These are phyloP conservation scores for Cytospora piceicola DNA, from an alignment of 2,329 filamentous ascomycete genomes.

Conservation along the genomic window DNA sequence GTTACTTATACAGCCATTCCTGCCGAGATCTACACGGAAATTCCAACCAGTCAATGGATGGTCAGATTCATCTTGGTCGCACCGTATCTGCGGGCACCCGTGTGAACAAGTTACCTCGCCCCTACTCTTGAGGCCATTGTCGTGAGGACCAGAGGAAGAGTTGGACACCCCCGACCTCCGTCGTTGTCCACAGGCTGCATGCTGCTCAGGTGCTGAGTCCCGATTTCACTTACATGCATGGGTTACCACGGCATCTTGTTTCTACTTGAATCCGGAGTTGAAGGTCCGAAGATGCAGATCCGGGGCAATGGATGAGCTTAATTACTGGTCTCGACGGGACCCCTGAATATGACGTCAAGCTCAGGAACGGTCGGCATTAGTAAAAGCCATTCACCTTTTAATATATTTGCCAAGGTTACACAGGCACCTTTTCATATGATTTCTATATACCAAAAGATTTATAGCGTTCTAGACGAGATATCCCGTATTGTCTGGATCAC, in stretches of 20 bases:
- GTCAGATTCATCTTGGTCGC: not conserved
- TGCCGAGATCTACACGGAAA: not conserved
- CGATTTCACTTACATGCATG: not conserved
- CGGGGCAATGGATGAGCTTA: not conserved
- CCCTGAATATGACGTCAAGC: conserved; percentile 12
- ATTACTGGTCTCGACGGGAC: not conserved
- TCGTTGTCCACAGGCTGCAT: not conserved
- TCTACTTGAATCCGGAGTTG: too few relatives aligned
- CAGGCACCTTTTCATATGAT: not conserved
- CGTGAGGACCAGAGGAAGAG: not conserved
- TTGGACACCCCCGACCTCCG: not conserved
- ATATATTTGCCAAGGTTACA: not conserved
- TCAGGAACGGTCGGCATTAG: conserved; percentile 12
- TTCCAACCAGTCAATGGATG: not conserved
- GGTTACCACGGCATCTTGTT: not conserved
- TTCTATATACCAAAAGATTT: not conserved
- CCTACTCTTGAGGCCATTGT: not conserved
- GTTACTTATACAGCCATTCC: not conserved
- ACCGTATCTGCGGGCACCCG: not conserved
- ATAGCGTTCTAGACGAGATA: not conserved
- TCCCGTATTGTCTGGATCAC: not conserved
- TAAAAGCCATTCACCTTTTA: not conserved
- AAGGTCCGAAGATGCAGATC: not conserved
- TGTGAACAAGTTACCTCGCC: not conserved
- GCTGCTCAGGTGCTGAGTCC: not conserved